Percentiles rank a stretch among this genome's conserved stretches.
These are phyloP conservation scores for Celoporthe dispersa DNA, from an alignment of 2,329 filamentous ascomycete genomes.

Conservation along the genomic window DNA sequence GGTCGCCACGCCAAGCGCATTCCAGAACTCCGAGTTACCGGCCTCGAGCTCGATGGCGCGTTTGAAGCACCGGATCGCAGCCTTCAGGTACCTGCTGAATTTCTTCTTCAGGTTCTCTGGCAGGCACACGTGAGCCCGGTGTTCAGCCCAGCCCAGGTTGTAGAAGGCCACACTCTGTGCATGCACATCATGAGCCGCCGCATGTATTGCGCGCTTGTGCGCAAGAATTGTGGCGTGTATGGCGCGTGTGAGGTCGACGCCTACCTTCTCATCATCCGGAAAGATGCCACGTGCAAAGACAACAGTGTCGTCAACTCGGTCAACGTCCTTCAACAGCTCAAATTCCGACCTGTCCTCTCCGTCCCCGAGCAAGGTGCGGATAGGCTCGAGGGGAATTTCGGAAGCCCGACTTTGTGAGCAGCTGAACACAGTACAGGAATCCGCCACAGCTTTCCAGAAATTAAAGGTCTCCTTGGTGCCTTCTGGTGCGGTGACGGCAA, in stretches of 20 bases:
- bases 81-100: constrained; percentile 72
- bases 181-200: constrained; percentile 74
- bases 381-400: constrained; percentile 63
- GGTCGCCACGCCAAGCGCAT: constrained; percentile 89
- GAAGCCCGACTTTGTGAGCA: constrained; percentile 70
- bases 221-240: constrained; percentile 78
- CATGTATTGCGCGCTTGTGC: constrained; percentile 82
- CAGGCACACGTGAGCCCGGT: constrained; percentile 75
- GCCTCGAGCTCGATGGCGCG: constrained; percentile 93
- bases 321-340: constrained; percentile 68
- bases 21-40: constrained; percentile 96
- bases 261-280: constrained; percentile 51
- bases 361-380: constrained; percentile 63
- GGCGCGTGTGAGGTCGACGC: constrained; percentile 59
- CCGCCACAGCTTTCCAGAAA: constrained; percentile 90
- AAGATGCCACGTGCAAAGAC: constrained; percentile 50
- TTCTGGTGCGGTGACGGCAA: constrained; percentile 65
- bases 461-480: constrained; percentile 79
- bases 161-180: constrained; percentile 97
- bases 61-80: constrained; percentile 90
- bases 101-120: constrained; percentile 58
- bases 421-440: constrained; percentile 84
- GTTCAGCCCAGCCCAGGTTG: constrained; percentile 93
- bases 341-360: constrained; percentile 58
- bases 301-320: constrained; percentile 59